Evolutionary conservation across 345 rosid genomes (phyloP).

Genomic region (Eucalyptus dawsonii): DNA sequence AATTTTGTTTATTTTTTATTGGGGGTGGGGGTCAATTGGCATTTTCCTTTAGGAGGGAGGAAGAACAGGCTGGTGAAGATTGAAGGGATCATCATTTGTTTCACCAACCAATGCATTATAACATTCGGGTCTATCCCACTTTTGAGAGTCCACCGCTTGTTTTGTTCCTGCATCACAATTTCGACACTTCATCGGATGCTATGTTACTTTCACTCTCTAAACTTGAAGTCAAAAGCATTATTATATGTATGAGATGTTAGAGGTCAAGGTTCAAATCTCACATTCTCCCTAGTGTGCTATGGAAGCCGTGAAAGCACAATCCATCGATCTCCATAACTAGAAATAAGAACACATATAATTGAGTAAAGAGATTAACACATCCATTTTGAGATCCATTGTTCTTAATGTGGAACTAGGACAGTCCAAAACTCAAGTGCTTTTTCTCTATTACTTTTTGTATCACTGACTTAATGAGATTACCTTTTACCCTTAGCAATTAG

Average conservation of each 20-base stretch:
- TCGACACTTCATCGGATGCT: neutral
- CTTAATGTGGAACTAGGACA: no score
- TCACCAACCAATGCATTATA: constrained; percentile 27
- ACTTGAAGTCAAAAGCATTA: neutral
- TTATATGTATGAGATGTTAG: neutral
- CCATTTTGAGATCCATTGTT: no score
- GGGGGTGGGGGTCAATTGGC: neutral
- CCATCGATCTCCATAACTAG: no score
- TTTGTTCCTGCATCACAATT: neutral
- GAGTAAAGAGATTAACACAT: no score
- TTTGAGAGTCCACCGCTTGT: neutral
- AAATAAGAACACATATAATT: no score
- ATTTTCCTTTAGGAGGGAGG: neutral
- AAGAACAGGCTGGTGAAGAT: neutral
- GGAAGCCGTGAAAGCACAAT: no score
- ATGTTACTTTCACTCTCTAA: neutral
- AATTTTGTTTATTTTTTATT: neutral
- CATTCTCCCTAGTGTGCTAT: neutral
- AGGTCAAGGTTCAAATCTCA: neutral
- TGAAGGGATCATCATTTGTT: constrained; percentile 17
- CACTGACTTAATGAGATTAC: no score
- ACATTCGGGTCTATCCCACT: neutral
- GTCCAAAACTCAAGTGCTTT: no score
- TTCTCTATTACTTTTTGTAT: no score
- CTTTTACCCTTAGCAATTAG: no score